Evolutionary conservation across 768 basidiomycete genomes (phyloP).

Genomic region (Naganishia antarctica): DNA sequence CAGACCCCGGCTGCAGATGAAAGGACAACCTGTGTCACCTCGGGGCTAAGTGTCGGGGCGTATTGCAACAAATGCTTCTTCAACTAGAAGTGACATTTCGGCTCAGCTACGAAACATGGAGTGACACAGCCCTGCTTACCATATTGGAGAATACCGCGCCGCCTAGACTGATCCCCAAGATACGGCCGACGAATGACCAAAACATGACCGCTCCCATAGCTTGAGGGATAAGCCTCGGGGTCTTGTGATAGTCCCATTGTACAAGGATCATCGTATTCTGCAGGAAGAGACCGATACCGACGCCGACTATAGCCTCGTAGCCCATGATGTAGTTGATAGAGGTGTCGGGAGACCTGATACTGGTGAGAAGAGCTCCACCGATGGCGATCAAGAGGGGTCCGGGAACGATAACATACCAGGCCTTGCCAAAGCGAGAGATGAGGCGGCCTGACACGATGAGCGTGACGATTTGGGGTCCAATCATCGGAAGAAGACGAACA

Average conservation of each 20-base stretch:
- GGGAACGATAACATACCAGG: constrained; percentile 49
- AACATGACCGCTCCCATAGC: constrained; percentile 49
- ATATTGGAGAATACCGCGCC: constrained; percentile 48
- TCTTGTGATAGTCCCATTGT: constrained; percentile 49
- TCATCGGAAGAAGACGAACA: constrained; percentile 48
- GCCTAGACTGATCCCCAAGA: constrained; percentile 47
- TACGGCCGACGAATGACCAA: constrained; percentile 46
- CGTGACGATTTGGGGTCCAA: constrained; percentile 42
- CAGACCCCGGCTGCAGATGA: constrained; percentile 43
- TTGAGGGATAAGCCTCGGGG: constrained; percentile 47
- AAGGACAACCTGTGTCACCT: constrained; percentile 33
- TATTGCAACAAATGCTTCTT: constrained; percentile 25
- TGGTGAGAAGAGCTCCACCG: constrained; percentile 48
- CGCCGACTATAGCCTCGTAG: constrained; percentile 50
- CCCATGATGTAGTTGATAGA: constrained; percentile 44
- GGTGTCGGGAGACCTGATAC: constrained; percentile 44
- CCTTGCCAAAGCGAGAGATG: constrained; percentile 46
- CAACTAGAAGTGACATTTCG: constrained; percentile 25
- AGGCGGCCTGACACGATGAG: constrained; percentile 44
- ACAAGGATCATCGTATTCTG: constrained; percentile 51
- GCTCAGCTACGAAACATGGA: neutral
- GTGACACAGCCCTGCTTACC: constrained; percentile 27
- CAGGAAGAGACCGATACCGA: constrained; percentile 50
- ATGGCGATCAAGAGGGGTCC: constrained; percentile 47
- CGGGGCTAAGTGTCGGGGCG: constrained; percentile 35